phyloP scores from a whole-genome alignment of 2,329 filamentous ascomycete species.

The Botrytis fragariae region DNA sequence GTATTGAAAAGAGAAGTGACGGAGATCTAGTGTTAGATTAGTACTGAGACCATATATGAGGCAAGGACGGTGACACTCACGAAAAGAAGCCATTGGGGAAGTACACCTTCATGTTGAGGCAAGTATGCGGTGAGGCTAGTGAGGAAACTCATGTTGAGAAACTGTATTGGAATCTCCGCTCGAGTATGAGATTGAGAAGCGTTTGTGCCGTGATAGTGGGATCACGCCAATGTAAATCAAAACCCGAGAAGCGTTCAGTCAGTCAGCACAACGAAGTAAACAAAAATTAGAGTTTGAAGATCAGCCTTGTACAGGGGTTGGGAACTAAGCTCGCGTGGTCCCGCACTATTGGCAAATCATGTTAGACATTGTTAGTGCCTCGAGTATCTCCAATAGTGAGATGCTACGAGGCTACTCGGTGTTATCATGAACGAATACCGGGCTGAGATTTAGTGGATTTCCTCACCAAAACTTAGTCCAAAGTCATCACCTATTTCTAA shows the following conservation, averaged over 20 bases:
- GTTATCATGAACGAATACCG: not conserved
- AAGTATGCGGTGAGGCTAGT: conserved; percentile 31
- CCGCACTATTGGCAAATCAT: not conserved
- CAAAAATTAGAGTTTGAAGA: not conserved
- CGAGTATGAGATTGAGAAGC: not conserved
- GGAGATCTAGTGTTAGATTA: conserved; percentile 60
- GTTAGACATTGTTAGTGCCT: not conserved
- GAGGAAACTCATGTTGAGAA: conserved; percentile 24
- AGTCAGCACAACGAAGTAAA: not conserved
- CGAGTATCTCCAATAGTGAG: not conserved
- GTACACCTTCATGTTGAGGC: conserved; percentile 45
- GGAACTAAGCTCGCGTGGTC: not conserved
- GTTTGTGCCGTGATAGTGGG: not conserved
- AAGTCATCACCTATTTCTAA: not conserved
- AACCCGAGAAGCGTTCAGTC: not conserved
- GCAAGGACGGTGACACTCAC: conserved; percentile 42
- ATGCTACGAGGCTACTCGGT: conserved; percentile 1
- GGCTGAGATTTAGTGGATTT: not conserved
- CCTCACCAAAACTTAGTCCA: not conserved
- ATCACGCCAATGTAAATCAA: not conserved
- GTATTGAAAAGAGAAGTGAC: conserved; percentile 81
- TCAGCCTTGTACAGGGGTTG: conserved; percentile 1
- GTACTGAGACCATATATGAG: not conserved
- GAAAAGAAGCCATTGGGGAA: conserved; percentile 65
- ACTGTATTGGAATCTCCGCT: not conserved